These are phyloP conservation scores for Suillus subluteus DNA, from an alignment of 768 basidiomycete genomes.

Conservation along the genomic window DNA sequence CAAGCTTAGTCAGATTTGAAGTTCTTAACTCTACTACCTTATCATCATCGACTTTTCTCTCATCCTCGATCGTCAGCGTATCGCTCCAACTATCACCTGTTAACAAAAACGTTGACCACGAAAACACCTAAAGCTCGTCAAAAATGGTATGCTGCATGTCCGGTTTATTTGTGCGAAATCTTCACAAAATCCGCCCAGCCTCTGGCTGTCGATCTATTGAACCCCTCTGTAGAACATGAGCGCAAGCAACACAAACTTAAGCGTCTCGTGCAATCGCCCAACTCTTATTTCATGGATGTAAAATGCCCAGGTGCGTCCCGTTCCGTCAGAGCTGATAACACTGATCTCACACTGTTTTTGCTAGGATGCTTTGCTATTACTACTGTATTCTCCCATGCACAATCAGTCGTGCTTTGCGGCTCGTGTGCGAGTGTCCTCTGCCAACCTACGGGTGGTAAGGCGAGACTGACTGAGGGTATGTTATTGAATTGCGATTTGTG, in stretches of 20 bases:
- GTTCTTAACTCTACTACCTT: background rate
- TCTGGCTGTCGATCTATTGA: constrained; percentile 97
- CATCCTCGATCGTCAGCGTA: background rate
- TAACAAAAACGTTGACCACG: background rate
- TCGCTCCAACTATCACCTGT: background rate
- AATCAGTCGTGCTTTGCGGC: constrained; percentile 93
- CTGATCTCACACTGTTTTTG: constrained; percentile 3
- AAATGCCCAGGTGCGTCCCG: constrained; percentile 87
- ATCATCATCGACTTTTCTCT: background rate
- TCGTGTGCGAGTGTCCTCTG: constrained; percentile 94
- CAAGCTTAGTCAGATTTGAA: constrained; percentile 5
- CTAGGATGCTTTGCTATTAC: constrained; percentile 92
- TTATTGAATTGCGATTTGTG: constrained; percentile 8
- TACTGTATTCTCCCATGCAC: constrained; percentile 99
- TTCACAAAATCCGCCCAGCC: constrained; percentile 49
- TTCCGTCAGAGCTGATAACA: too few relatives aligned
- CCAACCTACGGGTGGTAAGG: constrained; percentile 98
- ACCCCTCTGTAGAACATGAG: constrained; percentile 88
- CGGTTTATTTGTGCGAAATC: background rate
- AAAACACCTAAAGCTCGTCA: background rate
- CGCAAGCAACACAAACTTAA: constrained; percentile 97
- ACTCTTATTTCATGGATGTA: constrained; percentile 99
- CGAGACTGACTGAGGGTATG: constrained; percentile 96
- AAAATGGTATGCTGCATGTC: background rate
- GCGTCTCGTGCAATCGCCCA: constrained; percentile 96